Evolutionary conservation across 1,139 yeast species (phyloP).

Genomic region (Eremothecium sinecaudum): DNA sequence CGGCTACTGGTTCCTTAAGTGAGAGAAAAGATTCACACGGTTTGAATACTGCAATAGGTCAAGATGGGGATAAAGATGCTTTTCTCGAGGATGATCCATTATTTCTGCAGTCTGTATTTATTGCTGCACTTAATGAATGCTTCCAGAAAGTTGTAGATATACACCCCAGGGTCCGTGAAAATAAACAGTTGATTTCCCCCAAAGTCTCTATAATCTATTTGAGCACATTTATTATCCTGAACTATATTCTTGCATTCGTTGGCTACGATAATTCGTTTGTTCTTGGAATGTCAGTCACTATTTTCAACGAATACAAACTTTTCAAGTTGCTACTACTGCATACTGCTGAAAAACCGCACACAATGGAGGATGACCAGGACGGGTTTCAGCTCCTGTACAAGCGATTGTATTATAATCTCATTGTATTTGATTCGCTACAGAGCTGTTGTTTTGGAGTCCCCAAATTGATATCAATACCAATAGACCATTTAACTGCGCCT

Average conservation of each 20-base stretch:
- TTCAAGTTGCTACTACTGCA: conserved; percentile 32
- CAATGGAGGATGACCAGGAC: conserved; percentile 16
- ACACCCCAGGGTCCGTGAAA: conserved; percentile 37
- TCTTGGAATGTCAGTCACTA: conserved; percentile 43
- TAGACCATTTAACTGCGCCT: conserved; percentile 1
- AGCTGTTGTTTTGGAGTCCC: conserved; percentile 53
- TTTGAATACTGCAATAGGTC: not conserved
- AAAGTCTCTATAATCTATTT: conserved; percentile 35
- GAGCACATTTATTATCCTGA: conserved; percentile 42
- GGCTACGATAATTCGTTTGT: conserved; percentile 52
- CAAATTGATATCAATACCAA: conserved; percentile 25
- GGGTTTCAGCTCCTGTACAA: conserved; percentile 37
- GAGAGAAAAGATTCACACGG: not conserved
- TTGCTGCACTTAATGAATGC: conserved; percentile 30
- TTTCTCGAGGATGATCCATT: conserved; percentile 23
- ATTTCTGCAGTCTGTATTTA: conserved; percentile 23
- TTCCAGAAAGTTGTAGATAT: conserved; percentile 38
- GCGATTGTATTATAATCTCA: conserved; percentile 41
- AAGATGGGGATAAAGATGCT: conserved; percentile 5
- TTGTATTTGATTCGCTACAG: conserved; percentile 47
- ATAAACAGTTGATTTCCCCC: conserved; percentile 30
- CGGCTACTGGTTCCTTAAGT: not conserved
- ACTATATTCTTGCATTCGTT: conserved; percentile 47
- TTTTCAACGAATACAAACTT: conserved; percentile 52
- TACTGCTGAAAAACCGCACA: conserved; percentile 8